A percentile compares a stretch with the other conserved stretches of the same genome.
Conservation (phyloP, 2,329 filamentous ascomycete species). For the Alternaria infectoria region DNA sequence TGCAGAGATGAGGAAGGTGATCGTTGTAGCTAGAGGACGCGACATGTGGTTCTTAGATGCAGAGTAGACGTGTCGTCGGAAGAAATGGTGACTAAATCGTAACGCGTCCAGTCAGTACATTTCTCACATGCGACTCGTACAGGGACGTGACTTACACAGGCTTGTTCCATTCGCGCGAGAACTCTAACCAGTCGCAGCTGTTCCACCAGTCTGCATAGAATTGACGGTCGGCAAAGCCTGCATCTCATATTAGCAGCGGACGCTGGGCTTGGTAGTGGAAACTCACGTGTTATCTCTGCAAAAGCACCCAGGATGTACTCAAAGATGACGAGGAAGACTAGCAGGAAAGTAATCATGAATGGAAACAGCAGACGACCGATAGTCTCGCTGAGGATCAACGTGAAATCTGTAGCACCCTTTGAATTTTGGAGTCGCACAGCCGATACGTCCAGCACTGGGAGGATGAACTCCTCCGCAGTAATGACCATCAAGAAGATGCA, state of each 20-base stretch:
- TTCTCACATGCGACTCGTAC: conserved; percentile 72
- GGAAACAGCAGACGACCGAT: conserved; percentile 93
- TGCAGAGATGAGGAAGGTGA: conserved; percentile 90
- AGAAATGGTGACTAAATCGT: conserved; percentile 75
- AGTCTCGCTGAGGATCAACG: conserved; percentile 84
- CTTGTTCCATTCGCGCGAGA: conserved; percentile 64
- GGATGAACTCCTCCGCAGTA: conserved; percentile 92
- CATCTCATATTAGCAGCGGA: not conserved
- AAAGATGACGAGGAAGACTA: conserved; percentile 98
- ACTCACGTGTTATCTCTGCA: conserved; percentile 79
- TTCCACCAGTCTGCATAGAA: conserved; percentile 67
- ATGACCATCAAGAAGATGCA: conserved; percentile 95
- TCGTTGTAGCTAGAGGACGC: conserved; percentile 76
- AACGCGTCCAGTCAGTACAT: conserved; percentile 64
- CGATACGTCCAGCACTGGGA: conserved; percentile 83
- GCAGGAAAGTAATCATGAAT: conserved; percentile 93
- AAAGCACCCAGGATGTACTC: conserved; percentile 95
- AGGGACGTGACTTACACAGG: not conserved
- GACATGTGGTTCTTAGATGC: conserved; percentile 80
- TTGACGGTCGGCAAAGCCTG: conserved; percentile 7
- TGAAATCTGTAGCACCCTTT: conserved; percentile 65
- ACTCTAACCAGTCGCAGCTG: conserved; percentile 88
- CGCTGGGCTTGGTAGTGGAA: not conserved
- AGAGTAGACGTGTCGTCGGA: conserved; percentile 91
- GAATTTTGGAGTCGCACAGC: conserved; percentile 59